Base-by-base conservation (phyloP, 805 yeast species). In the Danielia oregonensis region DNA sequence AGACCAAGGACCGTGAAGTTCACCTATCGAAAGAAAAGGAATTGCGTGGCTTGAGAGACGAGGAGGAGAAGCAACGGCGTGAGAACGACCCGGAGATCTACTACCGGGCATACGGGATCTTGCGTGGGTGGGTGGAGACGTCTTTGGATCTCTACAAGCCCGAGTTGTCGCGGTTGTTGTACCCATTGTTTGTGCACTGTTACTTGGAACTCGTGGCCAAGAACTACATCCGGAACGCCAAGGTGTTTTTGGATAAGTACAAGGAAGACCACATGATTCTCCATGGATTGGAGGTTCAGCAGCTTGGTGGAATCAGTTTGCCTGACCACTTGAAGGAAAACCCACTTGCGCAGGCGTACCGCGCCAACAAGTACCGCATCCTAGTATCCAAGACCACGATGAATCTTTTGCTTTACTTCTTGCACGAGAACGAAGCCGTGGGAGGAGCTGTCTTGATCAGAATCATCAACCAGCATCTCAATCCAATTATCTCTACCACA, bases 121-220 rank as follows among this genome's bases (percentile, higher is more conserved):
- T 88, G 42, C 75, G 85, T 42, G 79, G 80, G 32, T 93, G 97
- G 97, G 85, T 86, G 26, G 95, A 87, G 48, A 73, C 86, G 12
- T 87, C 96, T 0, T 70, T 93, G 48, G 98, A 91, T 57, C 72
- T 93, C 61, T 93, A 93, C 61, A 83, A 78, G 59, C 88, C 94
- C 12, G 97, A 93, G 59, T 70, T 93, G 40, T 75, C 82, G 37
- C 76, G 93, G 44, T 74, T 91, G 27, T 63, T 91, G 47, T 93
- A 85, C 57, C 99, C 99, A 5, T 70, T 93, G n/a, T 93, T 89
- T 60, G 82, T 91, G 33, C 95, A 91, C 58, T 77, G 87, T 49
- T 93, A 78, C 55, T 67, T 93, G 42, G 91, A 87, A 48, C 70
- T 93, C 37, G 78, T 91, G 14, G 65, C 76, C 28, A 82, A 85